Percentiles rank a stretch among this genome's conserved stretches.
These are phyloP conservation scores for Aquilaria sinensis DNA, from an alignment of 345 rosid species.

Conservation along the genomic window DNA sequence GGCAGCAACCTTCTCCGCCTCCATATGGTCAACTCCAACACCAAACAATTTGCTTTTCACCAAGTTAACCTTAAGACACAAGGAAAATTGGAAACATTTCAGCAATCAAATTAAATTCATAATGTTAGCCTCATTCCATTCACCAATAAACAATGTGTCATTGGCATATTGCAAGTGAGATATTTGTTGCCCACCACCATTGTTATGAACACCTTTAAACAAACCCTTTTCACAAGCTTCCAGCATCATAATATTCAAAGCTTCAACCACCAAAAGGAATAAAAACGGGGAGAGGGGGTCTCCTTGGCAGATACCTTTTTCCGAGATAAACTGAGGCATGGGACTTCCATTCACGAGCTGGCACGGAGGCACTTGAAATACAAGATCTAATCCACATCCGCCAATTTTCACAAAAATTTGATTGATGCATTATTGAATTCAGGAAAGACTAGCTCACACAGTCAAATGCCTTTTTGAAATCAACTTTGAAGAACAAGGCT, in stretches of 20 bases:
- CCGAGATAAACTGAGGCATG: not conserved
- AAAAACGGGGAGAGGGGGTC: not conserved
- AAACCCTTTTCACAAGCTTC: too few relatives aligned
- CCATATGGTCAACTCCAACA: too few relatives aligned
- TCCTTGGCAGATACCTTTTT: not conserved
- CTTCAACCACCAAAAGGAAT: not conserved
- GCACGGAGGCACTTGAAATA: not conserved
- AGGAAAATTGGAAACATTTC: not conserved
- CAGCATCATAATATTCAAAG: too few relatives aligned
- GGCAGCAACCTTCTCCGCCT: too few relatives aligned
- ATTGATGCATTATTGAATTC: not conserved
- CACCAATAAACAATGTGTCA: too few relatives aligned
- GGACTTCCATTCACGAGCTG: not conserved
- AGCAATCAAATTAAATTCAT: not conserved
- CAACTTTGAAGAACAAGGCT: not conserved
- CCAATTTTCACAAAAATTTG: not conserved
- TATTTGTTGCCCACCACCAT: too few relatives aligned
- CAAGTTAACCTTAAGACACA: not conserved
- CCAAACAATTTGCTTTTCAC: not conserved
- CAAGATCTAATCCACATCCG: not conserved
- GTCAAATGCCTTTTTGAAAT: not conserved
- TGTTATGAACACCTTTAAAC: too few relatives aligned
- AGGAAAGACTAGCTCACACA: not conserved
- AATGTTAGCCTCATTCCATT: too few relatives aligned
- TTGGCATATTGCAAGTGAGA: too few relatives aligned